A percentile compares a stretch with the other conserved stretches of the same genome.
Conservation (phyloP, 2,329 filamentous ascomycete species). For the Madurella mycetomatis region DNA sequence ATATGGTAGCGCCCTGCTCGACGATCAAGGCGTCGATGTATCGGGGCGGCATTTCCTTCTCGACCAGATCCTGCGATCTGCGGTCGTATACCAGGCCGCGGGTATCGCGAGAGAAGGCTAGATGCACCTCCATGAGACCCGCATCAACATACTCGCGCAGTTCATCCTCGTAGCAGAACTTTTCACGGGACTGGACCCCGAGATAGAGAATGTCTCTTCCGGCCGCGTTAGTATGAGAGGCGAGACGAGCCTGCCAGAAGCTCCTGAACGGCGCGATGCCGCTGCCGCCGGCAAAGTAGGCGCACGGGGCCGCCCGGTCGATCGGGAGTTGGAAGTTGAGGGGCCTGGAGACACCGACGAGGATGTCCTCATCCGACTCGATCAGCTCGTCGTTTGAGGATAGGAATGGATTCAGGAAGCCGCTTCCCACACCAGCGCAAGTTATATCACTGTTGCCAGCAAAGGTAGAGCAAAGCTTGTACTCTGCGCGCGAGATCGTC, state of each 20-base stretch:
- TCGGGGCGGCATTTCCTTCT: conserved; percentile 45
- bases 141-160: conserved; percentile 42
- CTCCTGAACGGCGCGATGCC: conserved; percentile 51
- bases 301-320: conserved; percentile 46
- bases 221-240: conserved; percentile 31
- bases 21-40: conserved; percentile 51
- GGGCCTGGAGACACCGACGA: conserved; percentile 50
- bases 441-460: conserved; percentile 30
- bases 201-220: conserved; percentile 47
- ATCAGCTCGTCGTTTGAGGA: conserved; percentile 36
- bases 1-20: conserved; percentile 47
- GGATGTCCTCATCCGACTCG: conserved; percentile 41
- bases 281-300: conserved; percentile 50
- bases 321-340: conserved; percentile 49
- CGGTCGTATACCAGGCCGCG: conserved; percentile 44
- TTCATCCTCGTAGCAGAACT: conserved; percentile 48
- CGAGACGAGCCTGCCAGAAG: conserved; percentile 47
- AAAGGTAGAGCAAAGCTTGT: conserved; percentile 43
- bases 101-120: conserved; percentile 49
- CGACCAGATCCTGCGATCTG: conserved; percentile 40
- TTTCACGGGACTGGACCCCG: conserved; percentile 49
- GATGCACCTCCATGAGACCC: conserved; percentile 48
- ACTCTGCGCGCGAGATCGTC: conserved; percentile 48
- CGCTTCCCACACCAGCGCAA: conserved; percentile 47
- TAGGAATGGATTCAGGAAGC: conserved; percentile 50